Percentiles rank a stretch among this genome's conserved stretches.
phyloP scores from a whole-genome alignment of 768 basidiomycete species.

The Antrodiella citrinella region DNA sequence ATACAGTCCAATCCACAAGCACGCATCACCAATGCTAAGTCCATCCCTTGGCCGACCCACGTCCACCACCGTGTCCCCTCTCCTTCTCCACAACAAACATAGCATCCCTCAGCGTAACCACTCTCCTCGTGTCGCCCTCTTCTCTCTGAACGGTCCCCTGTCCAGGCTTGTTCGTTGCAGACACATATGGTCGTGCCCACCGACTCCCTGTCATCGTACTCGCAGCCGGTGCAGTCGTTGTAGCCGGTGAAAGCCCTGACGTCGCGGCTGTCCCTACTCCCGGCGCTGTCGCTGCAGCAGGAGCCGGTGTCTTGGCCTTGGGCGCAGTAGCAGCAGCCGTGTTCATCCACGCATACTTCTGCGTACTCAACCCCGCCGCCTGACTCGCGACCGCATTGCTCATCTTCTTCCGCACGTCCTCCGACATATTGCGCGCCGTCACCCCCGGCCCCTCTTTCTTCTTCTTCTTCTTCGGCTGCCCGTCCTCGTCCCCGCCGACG shows the following conservation, averaged over 20 bases:
- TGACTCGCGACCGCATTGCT: slow-evolving; percentile 84
- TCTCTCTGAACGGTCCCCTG: slow-evolving; percentile 15
- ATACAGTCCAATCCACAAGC: too few species aligned
- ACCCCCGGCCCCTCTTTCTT: slow-evolving; percentile 16
- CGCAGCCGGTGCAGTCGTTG: slow-evolving; percentile 24
- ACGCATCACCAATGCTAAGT: slow-evolving; percentile 26
- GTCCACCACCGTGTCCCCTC: slow-evolving; percentile 74
- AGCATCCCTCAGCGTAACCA: slow-evolving; percentile 70
- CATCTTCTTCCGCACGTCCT: slow-evolving; percentile 88
- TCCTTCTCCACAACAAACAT: slow-evolving; percentile 84
- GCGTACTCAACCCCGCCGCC: slow-evolving; percentile 69
- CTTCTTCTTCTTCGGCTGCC: slow-evolving; percentile 13
- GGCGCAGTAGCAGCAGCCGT: slow-evolving; percentile 39
- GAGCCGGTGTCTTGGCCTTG: slow-evolving; percentile 22
- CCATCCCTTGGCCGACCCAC: slow-evolving; percentile 69
- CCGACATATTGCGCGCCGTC: slow-evolving; percentile 72
- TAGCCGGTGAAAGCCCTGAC: slow-evolving; percentile 22
- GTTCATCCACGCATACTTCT: slow-evolving; percentile 87
- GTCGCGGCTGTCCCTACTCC: slow-evolving; percentile 14
- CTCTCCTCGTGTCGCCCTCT: slow-evolving; percentile 51
- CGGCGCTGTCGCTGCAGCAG: slow-evolving; percentile 22
- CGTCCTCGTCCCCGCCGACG: slow-evolving; percentile 1
- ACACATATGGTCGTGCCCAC: slow-evolving; percentile 61
- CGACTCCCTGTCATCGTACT: slow-evolving; percentile 23
- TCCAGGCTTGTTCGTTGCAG: slow-evolving; percentile 33